A percentile compares a stretch with the other conserved stretches of the same genome.
Conservation (phyloP, 305 asterid species). For the Caryopteris hybrid region DNA sequence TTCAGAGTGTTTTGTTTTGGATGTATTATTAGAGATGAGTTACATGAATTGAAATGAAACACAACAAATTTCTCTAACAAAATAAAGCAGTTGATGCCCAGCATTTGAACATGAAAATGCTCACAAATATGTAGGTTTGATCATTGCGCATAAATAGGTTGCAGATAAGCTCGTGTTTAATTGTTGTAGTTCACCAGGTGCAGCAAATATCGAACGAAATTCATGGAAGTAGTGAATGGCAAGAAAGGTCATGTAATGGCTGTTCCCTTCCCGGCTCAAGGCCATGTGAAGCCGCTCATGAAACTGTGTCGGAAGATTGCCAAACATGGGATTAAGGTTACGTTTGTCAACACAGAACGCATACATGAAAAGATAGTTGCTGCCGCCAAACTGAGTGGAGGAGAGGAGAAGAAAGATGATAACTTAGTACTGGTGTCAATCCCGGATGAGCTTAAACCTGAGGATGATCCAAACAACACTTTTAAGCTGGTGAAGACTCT, state of each 20-base stretch:
- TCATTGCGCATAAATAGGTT: too few relatives aligned
- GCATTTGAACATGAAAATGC: too few relatives aligned
- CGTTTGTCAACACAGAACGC: slow-evolving; percentile 38
- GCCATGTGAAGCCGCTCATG: slow-evolving; percentile 47
- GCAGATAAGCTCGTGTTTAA: too few relatives aligned
- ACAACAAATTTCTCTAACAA: too few relatives aligned
- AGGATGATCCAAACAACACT: slow-evolving; percentile 20
- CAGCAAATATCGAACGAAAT: too few relatives aligned
- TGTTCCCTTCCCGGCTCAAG: slow-evolving; percentile 50
- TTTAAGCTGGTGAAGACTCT: slow-evolving; percentile 4
- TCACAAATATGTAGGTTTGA: too few relatives aligned
- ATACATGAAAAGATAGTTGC: slow-evolving; percentile 25
- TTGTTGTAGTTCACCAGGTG: too few relatives aligned
- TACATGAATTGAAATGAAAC: too few relatives aligned
- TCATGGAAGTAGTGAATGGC: background rate
- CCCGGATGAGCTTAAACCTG: slow-evolving; percentile 30
- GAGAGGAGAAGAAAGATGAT: background rate
- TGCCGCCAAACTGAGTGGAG: background rate
- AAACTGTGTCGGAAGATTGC: slow-evolving; percentile 31
- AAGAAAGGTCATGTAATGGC: slow-evolving; percentile 32
- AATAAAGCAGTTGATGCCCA: too few relatives aligned
- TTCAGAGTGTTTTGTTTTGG: too few relatives aligned
- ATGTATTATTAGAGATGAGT: too few relatives aligned
- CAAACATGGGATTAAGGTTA: slow-evolving; percentile 40
- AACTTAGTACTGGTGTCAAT: slow-evolving; percentile 24